These are phyloP conservation scores for Neofusicoccum umdonicola DNA, from an alignment of 2,329 filamentous ascomycete genomes.

Conservation along the genomic window DNA sequence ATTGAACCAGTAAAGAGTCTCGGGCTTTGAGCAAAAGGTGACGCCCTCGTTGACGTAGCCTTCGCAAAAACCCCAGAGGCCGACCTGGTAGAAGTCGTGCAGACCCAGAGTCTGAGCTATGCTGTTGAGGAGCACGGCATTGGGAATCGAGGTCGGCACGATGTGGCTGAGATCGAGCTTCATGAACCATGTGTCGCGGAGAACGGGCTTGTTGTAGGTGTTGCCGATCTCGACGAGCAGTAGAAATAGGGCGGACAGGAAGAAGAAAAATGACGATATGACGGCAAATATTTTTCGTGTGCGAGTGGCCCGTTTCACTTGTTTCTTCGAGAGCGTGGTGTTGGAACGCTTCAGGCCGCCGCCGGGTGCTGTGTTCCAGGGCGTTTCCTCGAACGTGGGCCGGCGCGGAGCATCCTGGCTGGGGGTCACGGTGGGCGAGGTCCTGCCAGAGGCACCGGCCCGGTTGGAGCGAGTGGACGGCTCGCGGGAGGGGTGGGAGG, in stretches of 20 bases:
- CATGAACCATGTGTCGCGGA: conserved; percentile 77
- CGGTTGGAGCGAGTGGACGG: neutral
- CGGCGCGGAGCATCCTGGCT: neutral
- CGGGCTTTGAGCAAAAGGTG: conserved; percentile 69
- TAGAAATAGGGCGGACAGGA: conserved; percentile 73
- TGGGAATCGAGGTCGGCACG: conserved; percentile 69
- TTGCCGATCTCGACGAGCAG: conserved; percentile 80
- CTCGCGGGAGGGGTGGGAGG: conserved; percentile 5
- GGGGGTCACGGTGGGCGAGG: neutral
- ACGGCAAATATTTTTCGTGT: conserved; percentile 61
- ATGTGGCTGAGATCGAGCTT: conserved; percentile 80
- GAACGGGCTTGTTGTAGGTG: conserved; percentile 59
- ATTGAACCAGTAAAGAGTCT: conserved; percentile 84
- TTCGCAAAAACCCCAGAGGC: conserved; percentile 89
- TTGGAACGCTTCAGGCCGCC: conserved; percentile 15
- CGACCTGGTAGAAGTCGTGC: conserved; percentile 92
- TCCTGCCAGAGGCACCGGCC: neutral
- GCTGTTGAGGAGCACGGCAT: conserved; percentile 75
- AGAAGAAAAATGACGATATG: conserved; percentile 66
- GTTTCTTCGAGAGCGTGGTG: conserved; percentile 30
- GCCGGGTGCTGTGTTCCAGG: conserved; percentile 9
- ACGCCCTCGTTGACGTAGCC: conserved; percentile 74
- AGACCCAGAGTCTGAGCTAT: conserved; percentile 83
- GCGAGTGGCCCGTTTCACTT: conserved; percentile 41
- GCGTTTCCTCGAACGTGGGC: conserved; percentile 7